Evolutionary conservation across 75 land plant genomes (phyloP).

Genomic region (Cunninghamia lanceolata): DNA sequence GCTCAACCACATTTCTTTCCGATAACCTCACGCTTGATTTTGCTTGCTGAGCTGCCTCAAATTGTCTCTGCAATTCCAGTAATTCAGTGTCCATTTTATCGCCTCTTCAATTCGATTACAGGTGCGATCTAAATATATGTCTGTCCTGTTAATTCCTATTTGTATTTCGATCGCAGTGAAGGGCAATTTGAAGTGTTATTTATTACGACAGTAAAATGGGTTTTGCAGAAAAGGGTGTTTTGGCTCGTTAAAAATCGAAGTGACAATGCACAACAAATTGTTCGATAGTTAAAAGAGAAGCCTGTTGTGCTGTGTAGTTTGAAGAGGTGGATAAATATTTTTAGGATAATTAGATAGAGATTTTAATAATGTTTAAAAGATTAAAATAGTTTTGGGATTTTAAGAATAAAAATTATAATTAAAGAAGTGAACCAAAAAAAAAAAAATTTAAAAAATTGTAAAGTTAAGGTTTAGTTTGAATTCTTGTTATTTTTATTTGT

Average conservation of each 20-base stretch:
- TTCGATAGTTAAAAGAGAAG: too few species aligned
- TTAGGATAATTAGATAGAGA: too few species aligned
- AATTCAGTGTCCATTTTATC: conserved; percentile 87
- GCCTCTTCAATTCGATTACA: neutral
- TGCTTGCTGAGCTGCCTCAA: conserved; percentile 89
- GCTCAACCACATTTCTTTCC: conserved; percentile 94
- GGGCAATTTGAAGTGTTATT: neutral
- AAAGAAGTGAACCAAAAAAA: too few species aligned
- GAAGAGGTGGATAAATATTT: too few species aligned
- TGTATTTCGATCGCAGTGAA: neutral
- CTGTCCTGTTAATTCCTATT: neutral
- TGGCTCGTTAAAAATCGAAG: neutral
- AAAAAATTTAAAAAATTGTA: too few species aligned
- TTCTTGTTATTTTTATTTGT: too few species aligned
- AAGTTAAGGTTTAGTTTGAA: too few species aligned
- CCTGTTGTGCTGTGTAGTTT: too few species aligned
- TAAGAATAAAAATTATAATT: too few species aligned
- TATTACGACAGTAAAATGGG: neutral
- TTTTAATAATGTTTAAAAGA: too few species aligned
- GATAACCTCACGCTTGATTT: conserved; percentile 93
- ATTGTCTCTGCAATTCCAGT: conserved; percentile 84
- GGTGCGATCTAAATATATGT: neutral
- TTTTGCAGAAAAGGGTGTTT: neutral
- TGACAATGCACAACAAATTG: neutral
- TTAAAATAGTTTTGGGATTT: too few species aligned